A percentile compares a stretch with the other conserved stretches of the same genome.
These are phyloP conservation scores for Aspergillus fischeri DNA, from an alignment of 2,329 filamentous ascomycete genomes.

Conservation along the genomic window DNA sequence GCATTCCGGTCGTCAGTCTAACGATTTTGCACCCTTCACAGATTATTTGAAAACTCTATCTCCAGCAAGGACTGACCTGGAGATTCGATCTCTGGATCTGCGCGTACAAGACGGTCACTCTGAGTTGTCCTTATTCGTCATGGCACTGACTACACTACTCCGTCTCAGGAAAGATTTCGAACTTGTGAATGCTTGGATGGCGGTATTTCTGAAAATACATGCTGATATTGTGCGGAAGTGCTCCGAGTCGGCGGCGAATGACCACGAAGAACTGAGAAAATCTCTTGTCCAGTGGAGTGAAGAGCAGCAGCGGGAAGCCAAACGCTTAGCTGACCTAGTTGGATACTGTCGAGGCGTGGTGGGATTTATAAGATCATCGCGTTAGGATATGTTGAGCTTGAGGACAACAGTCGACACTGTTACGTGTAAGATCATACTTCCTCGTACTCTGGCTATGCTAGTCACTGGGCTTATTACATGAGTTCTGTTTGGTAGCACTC, in stretches of 20 bases:
- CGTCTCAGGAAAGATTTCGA: slow-evolving; percentile 77
- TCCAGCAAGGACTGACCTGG: slow-evolving; percentile 82
- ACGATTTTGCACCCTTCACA: slow-evolving; percentile 66
- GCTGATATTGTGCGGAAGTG: slow-evolving; percentile 52
- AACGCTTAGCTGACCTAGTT: slow-evolving; percentile 68
- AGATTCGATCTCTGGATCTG: slow-evolving; percentile 72
- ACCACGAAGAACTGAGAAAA: slow-evolving; percentile 46
- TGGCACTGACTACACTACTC: slow-evolving; percentile 70
- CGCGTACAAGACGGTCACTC: slow-evolving; percentile 47
- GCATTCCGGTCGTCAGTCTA: slow-evolving; percentile 43
- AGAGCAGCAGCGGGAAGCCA: slow-evolving; percentile 67
- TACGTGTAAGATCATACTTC: background rate
- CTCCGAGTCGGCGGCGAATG: slow-evolving; percentile 45
- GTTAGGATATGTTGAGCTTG: slow-evolving; percentile 23
- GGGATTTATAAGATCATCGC: slow-evolving; percentile 65
- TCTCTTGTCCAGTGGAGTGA: slow-evolving; percentile 66
- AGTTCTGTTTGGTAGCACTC: background rate
- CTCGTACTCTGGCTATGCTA: background rate
- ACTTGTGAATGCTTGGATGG: slow-evolving; percentile 95
- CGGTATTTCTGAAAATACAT: slow-evolving; percentile 82
- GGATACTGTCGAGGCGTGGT: slow-evolving; percentile 87
- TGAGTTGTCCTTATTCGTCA: slow-evolving; percentile 75
- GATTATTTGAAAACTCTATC: slow-evolving; percentile 74
- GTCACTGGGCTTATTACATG: background rate
- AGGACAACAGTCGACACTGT: background rate